Evolutionary conservation across 148 eudicot species (phyloP).

Genomic region (Persicaria maculosa): DNA sequence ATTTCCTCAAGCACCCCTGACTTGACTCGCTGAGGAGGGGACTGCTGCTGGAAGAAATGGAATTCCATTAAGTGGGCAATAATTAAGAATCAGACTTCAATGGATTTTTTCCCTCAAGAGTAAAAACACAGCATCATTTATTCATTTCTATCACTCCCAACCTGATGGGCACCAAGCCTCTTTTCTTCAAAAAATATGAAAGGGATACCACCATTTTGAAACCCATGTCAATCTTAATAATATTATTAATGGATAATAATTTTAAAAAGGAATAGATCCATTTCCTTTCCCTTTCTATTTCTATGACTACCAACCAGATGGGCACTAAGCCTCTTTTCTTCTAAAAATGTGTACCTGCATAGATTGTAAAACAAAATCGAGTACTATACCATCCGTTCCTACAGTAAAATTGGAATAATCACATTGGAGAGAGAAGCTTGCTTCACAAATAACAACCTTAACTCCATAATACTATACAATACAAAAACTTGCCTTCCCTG

Average conservation of each 20-base stretch:
- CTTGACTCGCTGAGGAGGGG: slow-evolving; percentile 60
- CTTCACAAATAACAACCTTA: background rate
- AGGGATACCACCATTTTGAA: too few relatives aligned
- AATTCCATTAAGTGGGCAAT: background rate
- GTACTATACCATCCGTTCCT: background rate
- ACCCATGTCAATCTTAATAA: too few relatives aligned
- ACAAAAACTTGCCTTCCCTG: background rate
- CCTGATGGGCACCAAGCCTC: too few relatives aligned
- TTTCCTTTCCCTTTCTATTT: too few relatives aligned
- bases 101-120: background rate
- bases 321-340: too few relatives aligned
- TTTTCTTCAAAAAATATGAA: too few relatives aligned
- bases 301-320: too few relatives aligned
- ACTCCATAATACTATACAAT: background rate
- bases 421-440: background rate
- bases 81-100: background rate
- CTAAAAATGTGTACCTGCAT: too few relatives aligned
- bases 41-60: slow-evolving; percentile 53
- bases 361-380: background rate
- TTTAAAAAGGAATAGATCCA: background rate
- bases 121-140: too few relatives aligned
- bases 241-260: too few relatives aligned
- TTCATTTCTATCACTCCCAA: too few relatives aligned
- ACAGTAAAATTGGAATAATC: background rate
- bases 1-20: slow-evolving; percentile 54